Evolutionary conservation across 306 rosid genomes (phyloP).

Genomic region (Prinsepia uniflora): DNA sequence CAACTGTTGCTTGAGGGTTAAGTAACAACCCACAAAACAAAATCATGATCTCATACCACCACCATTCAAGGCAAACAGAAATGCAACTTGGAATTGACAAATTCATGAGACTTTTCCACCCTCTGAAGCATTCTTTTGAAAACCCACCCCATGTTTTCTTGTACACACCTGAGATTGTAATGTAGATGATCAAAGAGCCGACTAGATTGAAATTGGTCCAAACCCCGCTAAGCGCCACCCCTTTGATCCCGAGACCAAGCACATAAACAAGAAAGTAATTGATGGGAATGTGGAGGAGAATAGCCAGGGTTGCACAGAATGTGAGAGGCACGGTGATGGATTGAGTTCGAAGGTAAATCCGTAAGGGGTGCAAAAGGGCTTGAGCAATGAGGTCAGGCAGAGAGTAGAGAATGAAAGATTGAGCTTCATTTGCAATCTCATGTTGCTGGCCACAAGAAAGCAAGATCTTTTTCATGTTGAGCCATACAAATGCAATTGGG

Average conservation of each 20-base stretch:
- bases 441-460: constrained; percentile 60
- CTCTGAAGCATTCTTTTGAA: constrained; percentile 42
- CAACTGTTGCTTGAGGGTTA: constrained; percentile 81
- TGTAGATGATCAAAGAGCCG: constrained; percentile 44
- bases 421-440: constrained; percentile 60
- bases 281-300: constrained; percentile 71
- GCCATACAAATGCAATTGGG: constrained; percentile 57
- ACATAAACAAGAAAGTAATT: constrained; percentile 68
- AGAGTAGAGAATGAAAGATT: constrained; percentile 60
- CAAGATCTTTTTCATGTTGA: constrained; percentile 58
- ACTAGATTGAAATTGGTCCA: constrained; percentile 82
- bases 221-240: constrained; percentile 69
- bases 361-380: constrained; percentile 62
- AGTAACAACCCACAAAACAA: constrained; percentile 70
- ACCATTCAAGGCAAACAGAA: constrained; percentile 95
- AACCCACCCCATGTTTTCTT: constrained; percentile 65
- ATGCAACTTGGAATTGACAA: constrained; percentile 83
- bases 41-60: constrained; percentile 99
- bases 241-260: constrained; percentile 52
- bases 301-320: constrained; percentile 48
- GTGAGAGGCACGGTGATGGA: constrained; percentile 80
- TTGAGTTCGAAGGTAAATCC: constrained; percentile 75
- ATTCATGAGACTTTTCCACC: constrained; percentile 50
- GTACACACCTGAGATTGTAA: constrained; percentile 49
- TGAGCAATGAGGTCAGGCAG: constrained; percentile 83